Evolutionary conservation across 164 flowering plant species (phyloP).

Genomic region (Nymphaea colorata): DNA sequence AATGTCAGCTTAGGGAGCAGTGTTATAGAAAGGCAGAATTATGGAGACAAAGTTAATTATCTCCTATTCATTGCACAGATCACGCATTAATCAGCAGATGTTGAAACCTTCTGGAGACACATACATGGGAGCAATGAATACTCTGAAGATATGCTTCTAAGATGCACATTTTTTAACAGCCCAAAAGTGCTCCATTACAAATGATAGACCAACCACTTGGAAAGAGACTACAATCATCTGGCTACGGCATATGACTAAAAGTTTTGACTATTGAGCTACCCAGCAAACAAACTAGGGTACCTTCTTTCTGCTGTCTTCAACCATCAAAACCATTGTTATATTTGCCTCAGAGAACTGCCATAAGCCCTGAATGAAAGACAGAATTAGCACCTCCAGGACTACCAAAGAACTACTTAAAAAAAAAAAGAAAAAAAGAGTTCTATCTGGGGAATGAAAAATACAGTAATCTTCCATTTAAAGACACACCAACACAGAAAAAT

Average conservation of each 20-base stretch:
- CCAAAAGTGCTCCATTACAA: background rate
- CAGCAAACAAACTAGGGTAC: constrained; percentile 76
- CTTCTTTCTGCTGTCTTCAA: constrained; percentile 77
- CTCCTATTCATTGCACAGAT: background rate
- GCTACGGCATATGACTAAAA: constrained; percentile 9
- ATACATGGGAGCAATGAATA: background rate
- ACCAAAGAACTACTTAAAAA: constrained; percentile 5
- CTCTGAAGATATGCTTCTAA: background rate
- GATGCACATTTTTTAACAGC: background rate
- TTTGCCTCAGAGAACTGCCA: constrained; percentile 55
- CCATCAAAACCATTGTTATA: constrained; percentile 63
- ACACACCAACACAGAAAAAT: no score
- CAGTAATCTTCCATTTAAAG: background rate
- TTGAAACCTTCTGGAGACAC: background rate
- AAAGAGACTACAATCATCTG: constrained; percentile 1
- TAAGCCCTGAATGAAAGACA: constrained; percentile 77
- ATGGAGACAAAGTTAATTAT: background rate
- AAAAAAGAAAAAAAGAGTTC: background rate
- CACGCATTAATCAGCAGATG: background rate
- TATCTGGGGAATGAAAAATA: background rate
- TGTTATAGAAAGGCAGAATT: background rate
- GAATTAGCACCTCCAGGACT: constrained; percentile 62
- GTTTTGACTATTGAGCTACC: constrained; percentile 33
- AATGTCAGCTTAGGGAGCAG: constrained; percentile 39
- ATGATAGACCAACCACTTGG: background rate